Base-by-base conservation (phyloP, 1,284 basidiomycete species). In the Sporisorium scitamineum region DNA sequence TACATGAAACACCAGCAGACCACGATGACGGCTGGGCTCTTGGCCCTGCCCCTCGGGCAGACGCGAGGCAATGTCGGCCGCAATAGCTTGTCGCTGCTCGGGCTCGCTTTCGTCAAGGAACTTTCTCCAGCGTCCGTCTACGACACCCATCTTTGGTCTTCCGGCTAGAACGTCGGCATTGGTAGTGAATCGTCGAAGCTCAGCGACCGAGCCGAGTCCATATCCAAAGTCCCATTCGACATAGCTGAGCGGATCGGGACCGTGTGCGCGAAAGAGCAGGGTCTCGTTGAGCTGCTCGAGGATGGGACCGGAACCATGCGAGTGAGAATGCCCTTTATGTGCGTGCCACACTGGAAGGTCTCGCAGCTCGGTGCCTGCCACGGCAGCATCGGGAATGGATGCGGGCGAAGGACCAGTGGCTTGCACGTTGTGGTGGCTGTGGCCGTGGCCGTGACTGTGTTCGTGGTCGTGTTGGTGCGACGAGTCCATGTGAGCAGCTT, bases 241-340 rank as follows among this genome's bases (percentile, higher is more conserved):
- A 60, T 84, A 83, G 70, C 80, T 82, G 41, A 84, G 78, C n/a
- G 82, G 80, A 20, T 80, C 79, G 10, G 82, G 73, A 26, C 82
- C 82, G 54, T 83, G 80, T n/a, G 70, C 52, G 8, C 63, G 54
- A 59, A 82, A 80, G 32, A 84, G 66, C 2, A 50, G 50, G 9
- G 80, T 80, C 59, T 84, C 82, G 62, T 84, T 82, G 44, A 84
- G 66, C 37, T 67, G 34, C 16, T 63, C 47, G 48, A 54, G 50
- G 6, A 62, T 53, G 5, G 76, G 68, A 34, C 61, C 69, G 16
- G 66, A 70, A 18, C 64, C 73, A 26, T 80, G 79, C 20, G 61
- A 61, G 53, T 80, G 77, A 22, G 70, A 58, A 48, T 73, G 67
- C 13, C 72, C 59, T n/a, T 45, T 47, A 31, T 76, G 63, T 20